These are phyloP conservation scores for Mycena citricolor DNA, from an alignment of 1,284 basidiomycete genomes.

Conservation along the genomic window DNA sequence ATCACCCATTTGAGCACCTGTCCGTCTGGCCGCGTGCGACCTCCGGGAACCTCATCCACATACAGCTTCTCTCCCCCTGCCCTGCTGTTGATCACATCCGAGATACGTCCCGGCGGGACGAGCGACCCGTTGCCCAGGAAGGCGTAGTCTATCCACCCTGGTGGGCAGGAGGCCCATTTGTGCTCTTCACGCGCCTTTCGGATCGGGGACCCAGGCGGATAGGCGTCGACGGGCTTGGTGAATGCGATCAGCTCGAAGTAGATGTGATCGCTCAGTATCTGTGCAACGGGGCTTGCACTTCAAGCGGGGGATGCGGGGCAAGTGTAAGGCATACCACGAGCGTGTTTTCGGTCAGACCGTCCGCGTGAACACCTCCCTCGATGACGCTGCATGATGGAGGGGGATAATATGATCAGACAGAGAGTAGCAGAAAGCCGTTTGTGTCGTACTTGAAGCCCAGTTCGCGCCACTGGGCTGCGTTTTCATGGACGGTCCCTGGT, in stretches of 20 bases:
- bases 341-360: constrained; percentile 61
- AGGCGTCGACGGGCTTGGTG: constrained; percentile 49
- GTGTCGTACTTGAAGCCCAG: constrained; percentile 60
- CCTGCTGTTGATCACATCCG: constrained; percentile 53
- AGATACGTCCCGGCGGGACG: constrained; percentile 34
- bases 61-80: constrained; percentile 43
- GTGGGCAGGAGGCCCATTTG: constrained; percentile 51
- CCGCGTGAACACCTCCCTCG: constrained; percentile 61
- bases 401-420: not conserved
- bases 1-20: constrained; percentile 57
- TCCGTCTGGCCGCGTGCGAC: constrained; percentile 54
- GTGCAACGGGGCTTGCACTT: not conserved
- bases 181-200: constrained; percentile 42
- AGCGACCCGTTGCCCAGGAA: constrained; percentile 53
- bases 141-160: constrained; percentile 67
- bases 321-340: constrained; percentile 48
- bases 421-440: not conserved
- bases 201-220: constrained; percentile 47
- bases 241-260: constrained; percentile 73
- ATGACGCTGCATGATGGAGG: constrained; percentile 45
- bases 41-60: constrained; percentile 44
- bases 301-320: not conserved
- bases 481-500: constrained; percentile 52
- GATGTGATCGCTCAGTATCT: constrained; percentile 59
- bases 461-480: constrained; percentile 51